Evolutionary conservation across 2,329 filamentous ascomycete genomes (phyloP), one percentile per base, ranked within the genome.

Genomic region (Cercospora sesami): DNA sequence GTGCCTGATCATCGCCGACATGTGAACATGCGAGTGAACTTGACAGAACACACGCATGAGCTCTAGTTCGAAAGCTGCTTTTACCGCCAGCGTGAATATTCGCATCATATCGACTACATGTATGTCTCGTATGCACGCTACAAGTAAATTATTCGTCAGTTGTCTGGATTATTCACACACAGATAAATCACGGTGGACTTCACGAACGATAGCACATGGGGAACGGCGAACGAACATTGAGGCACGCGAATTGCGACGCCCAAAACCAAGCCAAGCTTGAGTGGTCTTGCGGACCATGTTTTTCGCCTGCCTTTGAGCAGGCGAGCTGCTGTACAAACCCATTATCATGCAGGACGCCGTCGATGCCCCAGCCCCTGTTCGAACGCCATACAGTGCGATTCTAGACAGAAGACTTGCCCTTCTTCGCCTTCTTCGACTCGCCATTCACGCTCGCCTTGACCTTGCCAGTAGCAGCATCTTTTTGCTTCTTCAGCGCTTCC

Each of bases 401-500:
- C 51, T 53, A 65, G 36, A 53, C 62, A 26, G 64, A 65, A 10
- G 64, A 60, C 42, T 65, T 68, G 21, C 31, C 28, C 63, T 68
- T 70, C 36, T 66, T 66, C 48, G 59, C 45, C 67, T 63, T 66
- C 36, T 68, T 68, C 12, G 53, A n/a, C 33, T 70, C 68, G n/a
- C 68, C 66, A 30, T 66, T 64, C n/a, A 51, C 39, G 23, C 55
- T 60, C 28, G 39, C 61, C 36, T 63, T 63, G 39, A 42, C 36
- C 48, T 69, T 66, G 42, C 64, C 63, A 21, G 62, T 42, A 23
- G 69, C 71, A 48, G 67, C 69, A 26, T 73, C 72, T 64, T 76
- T 76, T 67, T 75, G 71, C 66, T 71, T 70, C 68, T 74, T 73
- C 66, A 76, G 31, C 26, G 73, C 68, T 57, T 68, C 73, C 36